These are phyloP conservation scores for Lumnitzera littorea DNA, from an alignment of 345 rosid species.

Conservation along the genomic window DNA sequence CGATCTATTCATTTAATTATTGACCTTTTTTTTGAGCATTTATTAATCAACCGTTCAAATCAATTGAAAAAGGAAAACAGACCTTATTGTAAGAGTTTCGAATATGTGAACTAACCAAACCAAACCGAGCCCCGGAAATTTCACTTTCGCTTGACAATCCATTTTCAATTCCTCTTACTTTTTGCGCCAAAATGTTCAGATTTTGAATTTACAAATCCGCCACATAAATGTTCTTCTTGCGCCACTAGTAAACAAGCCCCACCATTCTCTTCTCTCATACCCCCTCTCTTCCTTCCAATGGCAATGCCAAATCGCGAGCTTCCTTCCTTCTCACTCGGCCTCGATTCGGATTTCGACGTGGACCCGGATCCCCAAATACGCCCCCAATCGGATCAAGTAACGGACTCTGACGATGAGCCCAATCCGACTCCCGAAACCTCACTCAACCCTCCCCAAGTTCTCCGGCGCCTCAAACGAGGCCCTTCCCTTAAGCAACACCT, in stretches of 20 bases:
- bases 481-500: neutral
- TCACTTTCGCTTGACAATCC: too few species aligned
- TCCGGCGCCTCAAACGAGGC: slow-evolving; percentile 63
- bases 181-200: too few species aligned
- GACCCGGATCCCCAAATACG: slow-evolving; percentile 6
- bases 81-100: too few species aligned
- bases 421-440: slow-evolving; percentile 34
- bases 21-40: too few species aligned
- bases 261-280: neutral
- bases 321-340: slow-evolving; percentile 87
- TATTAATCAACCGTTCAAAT: too few species aligned
- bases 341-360: slow-evolving; percentile 44
- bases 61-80: too few species aligned
- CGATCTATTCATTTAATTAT: too few species aligned
- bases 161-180: neutral
- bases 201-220: too few species aligned
- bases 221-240: too few species aligned
- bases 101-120: too few species aligned
- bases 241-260: neutral
- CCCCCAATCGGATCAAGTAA: neutral
- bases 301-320: slow-evolving; percentile 69
- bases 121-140: too few species aligned
- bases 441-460: slow-evolving; percentile 30
- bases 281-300: slow-evolving; percentile 17
- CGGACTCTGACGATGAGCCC: slow-evolving; percentile 9